Base-by-base conservation (phyloP, 352 stramenopile genomes). In the Pythium sukuiense region DNA sequence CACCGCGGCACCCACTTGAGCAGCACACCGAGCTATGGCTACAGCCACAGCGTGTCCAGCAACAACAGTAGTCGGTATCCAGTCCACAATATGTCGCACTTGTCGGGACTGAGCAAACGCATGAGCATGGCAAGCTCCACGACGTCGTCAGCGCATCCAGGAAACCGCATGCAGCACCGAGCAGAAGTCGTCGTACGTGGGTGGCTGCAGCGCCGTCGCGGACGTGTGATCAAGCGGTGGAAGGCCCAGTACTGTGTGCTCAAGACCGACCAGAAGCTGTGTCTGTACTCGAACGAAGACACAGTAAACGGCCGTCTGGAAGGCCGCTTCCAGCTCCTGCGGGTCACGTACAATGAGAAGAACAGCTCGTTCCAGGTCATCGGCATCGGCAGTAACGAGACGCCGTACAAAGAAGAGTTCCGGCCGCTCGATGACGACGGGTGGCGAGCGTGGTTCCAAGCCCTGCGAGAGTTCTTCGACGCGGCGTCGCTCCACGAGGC, bases 361-460 rank as follows among this genome's bases (percentile, higher is more conserved):
- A 76, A 77, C 52, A 72, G 81, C 57, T 75, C 72, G 54, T 88
- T 88, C 61, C 67, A 82, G 39, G 70, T 88, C 33, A 83, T 88
- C 32, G 76, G 77, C 35, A 74, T 87, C 7, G 72, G 75, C 32
- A 16, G 32, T 4, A 76, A 84, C 33, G 77, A 77, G 45, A 60
- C 67, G 27, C 76, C 77, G 13, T 73, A 72, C 39, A 76, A 80
- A 27, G 80, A 86, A 50, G 80, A 85, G 50, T 79, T 86, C 52
- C 76, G 78, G 46, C 72, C 72, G 18, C 60, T 61, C 1, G 62
- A 80, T 4, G 72, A 75, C 3, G 35, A 69, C 1, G 76, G 81
- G 27, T 86, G 80, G 77, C 61, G 65, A 26, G 39, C 46, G 13
- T 88, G 80, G 80, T 88, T 86, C 63, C 72, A 71, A 35, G 77